Percentiles rank a stretch among this genome's conserved stretches.
These are phyloP conservation scores for Rosa multiflora DNA, from an alignment of 306 rosid genomes.

Conservation along the genomic window DNA sequence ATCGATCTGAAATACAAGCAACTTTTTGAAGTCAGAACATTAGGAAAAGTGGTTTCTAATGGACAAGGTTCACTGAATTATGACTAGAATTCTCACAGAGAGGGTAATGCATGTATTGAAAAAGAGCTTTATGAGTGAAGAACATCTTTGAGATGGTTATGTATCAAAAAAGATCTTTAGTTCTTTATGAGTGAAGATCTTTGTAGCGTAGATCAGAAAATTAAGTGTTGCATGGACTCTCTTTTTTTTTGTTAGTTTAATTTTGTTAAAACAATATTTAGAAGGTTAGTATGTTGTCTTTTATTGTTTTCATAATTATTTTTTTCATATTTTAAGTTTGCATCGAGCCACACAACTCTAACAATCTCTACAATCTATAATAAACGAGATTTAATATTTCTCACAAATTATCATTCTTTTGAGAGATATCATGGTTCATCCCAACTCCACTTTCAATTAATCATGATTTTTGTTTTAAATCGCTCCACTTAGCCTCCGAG, in stretches of 20 bases:
- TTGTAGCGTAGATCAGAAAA: background rate
- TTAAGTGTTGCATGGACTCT: background rate
- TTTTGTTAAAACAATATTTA: too few species aligned
- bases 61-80: background rate
- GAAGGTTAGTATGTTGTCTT: background rate
- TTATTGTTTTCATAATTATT: too few species aligned
- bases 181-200: background rate
- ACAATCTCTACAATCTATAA: background rate
- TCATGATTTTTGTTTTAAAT: background rate
- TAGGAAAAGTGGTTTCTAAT: background rate
- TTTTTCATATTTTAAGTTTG: background rate
- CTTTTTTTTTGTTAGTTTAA: too few species aligned
- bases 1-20: background rate
- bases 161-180: background rate
- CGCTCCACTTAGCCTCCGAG: background rate
- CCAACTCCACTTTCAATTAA: background rate
- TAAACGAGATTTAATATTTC: background rate
- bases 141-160: background rate
- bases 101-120: background rate
- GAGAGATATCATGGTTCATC: background rate
- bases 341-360: background rate
- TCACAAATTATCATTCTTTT: too few species aligned
- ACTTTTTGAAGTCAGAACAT: background rate
- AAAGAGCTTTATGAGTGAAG: conserved; percentile 1
- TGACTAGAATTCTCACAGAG: background rate